Evolutionary conservation across 257 asterid genomes (phyloP), one percentile per base, ranked within the genome.

Genomic region (Primulina tabacum): DNA sequence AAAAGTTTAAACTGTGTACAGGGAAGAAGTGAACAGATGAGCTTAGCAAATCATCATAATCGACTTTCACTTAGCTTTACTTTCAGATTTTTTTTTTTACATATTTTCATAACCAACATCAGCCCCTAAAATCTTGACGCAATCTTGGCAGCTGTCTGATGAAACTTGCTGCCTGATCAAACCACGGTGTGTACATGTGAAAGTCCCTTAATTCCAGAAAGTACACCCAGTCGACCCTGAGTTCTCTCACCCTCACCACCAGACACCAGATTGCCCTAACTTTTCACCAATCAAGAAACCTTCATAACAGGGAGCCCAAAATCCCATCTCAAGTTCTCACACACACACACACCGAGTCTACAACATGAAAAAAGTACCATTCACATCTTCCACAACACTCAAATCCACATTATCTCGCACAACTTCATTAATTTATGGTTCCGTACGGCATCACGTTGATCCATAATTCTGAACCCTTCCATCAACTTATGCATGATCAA

Each of bases 261-360:
- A 57, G 43, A 65, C 66, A 76, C 62, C 21, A 64, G 20, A 20
- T 65, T 18, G 57, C 57, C 57, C 21, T 50, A 66, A 68, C 50
- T 75, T 20, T 34, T 65, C 28, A n/a, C 65, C 52, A 75, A 66
- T 60, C 71, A 53, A 20, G 21, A 71, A 60, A 37, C 26, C 33
- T 16, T 5, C 21, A n/a, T 52, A 37, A 66, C 59, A 61, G 17
- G 18, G 14, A 62, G 14, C 55, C 34, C 29, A 32, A 17, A 57
- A 70, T 26, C 29, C 73, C 2, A 35, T 47, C 69, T 32, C 30
- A 62, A 5, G 16, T 21, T 29, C 30, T 8, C 55, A 5, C 43
- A 18, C 21, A 5, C 43, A 18, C 21, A 37, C 68, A 43, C 30
- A 52, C 62, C 18, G n/a, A 24, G 35, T 43, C 32, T 34, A 6